Evolutionary conservation across 2,329 filamentous ascomycete genomes (phyloP), one percentile per base, ranked within the genome.

Genomic region (Claviceps maximensis): DNA sequence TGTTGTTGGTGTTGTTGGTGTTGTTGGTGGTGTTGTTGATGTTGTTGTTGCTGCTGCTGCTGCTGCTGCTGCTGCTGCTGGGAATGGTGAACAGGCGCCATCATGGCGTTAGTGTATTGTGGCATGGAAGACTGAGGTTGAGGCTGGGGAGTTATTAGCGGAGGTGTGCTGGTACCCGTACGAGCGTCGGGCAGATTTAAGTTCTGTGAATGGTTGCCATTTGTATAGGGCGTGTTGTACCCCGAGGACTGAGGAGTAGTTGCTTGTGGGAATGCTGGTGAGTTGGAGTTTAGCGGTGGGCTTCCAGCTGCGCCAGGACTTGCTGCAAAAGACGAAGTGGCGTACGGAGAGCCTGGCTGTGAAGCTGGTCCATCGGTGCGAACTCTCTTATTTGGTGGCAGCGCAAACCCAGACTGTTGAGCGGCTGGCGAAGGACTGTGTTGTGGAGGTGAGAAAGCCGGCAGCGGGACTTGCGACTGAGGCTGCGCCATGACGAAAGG

Each of bases 361-460:
- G 85, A 83, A n/a, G 75, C 70, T 36, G 83, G 78, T 54, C 82
- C 83, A 50, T 84, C 65, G 78, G 83, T 65, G 56, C 66, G 62
- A 29, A 64, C 60, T 61, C 86, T 79, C 71, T 93, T 91, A 55
- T 78, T 80, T 17, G 87, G 83, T 49, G 86, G 86, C 49, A 84
- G 78, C 55, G 67, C 63, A 60, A 69, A 84, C 51, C 68, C 70
- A 17, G 75, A 70, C 57, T 78, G 76, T 33, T 76, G 73, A 23
- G 76, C 71, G 49, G 73, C 77, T 46, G 84, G 82, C 25, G 84
- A 83, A 25, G 82, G 76, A 38, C 77, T 75, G 49, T 76, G 76
- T 54, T 79, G 82, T 31, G 78, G 76, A 59, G 81, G 81, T 56
- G 82, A 84, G 67, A 80, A 87, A 52, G 74, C 70, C 58, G 76